Base-by-base conservation (phyloP, 805 yeast species). In the Kuraishia ogatae region DNA sequence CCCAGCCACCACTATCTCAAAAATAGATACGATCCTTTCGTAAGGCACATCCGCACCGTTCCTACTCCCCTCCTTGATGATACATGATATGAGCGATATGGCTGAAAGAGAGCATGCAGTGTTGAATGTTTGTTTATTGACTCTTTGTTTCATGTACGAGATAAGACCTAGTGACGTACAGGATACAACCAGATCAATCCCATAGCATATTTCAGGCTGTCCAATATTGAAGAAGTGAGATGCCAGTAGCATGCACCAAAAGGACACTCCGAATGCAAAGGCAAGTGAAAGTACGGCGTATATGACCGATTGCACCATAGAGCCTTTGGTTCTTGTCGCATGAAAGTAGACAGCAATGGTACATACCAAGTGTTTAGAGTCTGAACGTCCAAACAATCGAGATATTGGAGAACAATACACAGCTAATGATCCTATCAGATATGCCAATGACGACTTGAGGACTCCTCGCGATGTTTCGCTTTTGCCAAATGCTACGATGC, bases 281-380 rank as follows among this genome's bases (percentile, higher is more conserved):
- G 72, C 53, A 17, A 87, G 67, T 1, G 90, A 73, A 2, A 80
- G 56, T 0, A 75, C 60, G 2, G 85, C 92, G 68, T 81, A 89
- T 50, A 80, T 64, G 19, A 86, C 66, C 13, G 91, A 83, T 64
- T 89, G 90, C 57, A 83, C 78, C 93, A 89, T 89, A 20, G 89
- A 81, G 0, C 96, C 96, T 55, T 81, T 79, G 0, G 94, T 78
- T 52, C 96, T 68, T 1, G 92, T 79, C 0, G 96, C 90, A 64
- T 89, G 94, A 72, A 89, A 89, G 67, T 89, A 89, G 1, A 89
- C 94, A 1, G 89, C 86, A 10, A 85, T 85, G 0, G 96, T 89
- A 46, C 96, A 90, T 2, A 86, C 83, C 59, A 87, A 78, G 71
- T 89, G 96, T 65, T 89, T 89, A 11, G 87, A 82, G 67, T 87